Base-by-base conservation (phyloP, 805 yeast species). In the Brettanomyces nanus region DNA sequence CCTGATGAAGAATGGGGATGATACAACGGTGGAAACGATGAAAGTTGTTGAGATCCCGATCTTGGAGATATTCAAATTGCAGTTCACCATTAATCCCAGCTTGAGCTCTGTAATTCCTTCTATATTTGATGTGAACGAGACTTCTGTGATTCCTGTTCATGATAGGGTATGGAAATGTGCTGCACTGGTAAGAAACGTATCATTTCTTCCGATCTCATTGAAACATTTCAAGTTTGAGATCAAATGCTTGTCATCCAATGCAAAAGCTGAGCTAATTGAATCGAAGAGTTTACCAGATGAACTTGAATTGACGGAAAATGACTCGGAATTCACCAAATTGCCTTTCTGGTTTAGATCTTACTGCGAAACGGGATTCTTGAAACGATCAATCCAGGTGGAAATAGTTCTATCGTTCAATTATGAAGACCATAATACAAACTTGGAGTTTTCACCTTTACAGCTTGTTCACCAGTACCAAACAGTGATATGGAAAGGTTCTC, bases 401-500 rank as follows among this genome's bases (percentile, higher is more conserved):
- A 35, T 54, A 6, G 32, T 37, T 5, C 35, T 52, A 6, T 28
- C 36, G 10, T 44, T 54, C 15, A 35, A 39, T 5, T 54, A 53
- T 40, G 36, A 38, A 14, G 28, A 45, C 17, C 26, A 28, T 6
- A 44, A 38, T 11, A 19, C 19, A 13, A 14, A 17, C 20, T 13
- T 19, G 13, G 26, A 32, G 13, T n/a, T 5, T 13, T 13, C 6
- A 23, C 36, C 46, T 27, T 39, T 5, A 31, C 18, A 7, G 39
- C 17, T 11, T 35, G 14, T n/a, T 19, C 2, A 68, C 65, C 42
- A 45, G 36, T 71, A 52, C 37, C 45, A 44, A 2, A 55, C 63
- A 4, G 57, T 59, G 7, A 59, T 69, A 10, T 70, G 77, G 68
- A 75, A 74, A 36, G 62, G 78, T 3, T 55, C 66, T 1, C 51